Base-by-base conservation (phyloP, 2,329 filamentous ascomycete species). In the Tolypocladium endophyticum region DNA sequence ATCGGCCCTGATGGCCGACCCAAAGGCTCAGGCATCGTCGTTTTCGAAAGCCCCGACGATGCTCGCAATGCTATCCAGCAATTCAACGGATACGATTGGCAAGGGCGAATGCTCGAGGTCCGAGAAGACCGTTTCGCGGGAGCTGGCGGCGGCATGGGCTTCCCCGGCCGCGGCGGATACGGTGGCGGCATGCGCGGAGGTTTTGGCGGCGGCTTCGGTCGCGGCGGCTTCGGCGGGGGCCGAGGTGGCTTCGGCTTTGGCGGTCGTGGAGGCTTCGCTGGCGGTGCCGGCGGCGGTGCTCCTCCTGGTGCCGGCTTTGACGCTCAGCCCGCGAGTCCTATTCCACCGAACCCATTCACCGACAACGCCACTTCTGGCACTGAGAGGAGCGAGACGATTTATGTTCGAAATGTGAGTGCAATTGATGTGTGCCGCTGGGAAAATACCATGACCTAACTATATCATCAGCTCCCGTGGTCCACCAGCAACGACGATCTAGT, bases 11-110 rank as follows among this genome's bases (percentile, higher is more conserved):
- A 96, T 69, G 93, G 94, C 64, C 87, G 92, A 64, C 92, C 94
- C 56, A 99, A 97, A 79, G 94, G 94, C 59, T 96, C 94, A 57
- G 94, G 94, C 65, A 96, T 97, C 61, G 94, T 99, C 62, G 92
- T 94, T 50, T 99, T 97, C 72, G 94, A 99, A 73, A 93, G 87
- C 60, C 86, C 92, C 1, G 92, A 97, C 61, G 94, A 99, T 75
- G 93, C 94, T 50, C 90, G 92, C 65, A 96, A 92, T 70, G 94
- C 94, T 28, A 99, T 99, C 65, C 87, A 92, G 70, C 92, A 97
- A 67, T 99, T 97, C 81, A 97, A 97, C 72, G 94, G 94, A 61
- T 97, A 96, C 72, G 94, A 99, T 64, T 99, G 94, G 94, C 93
- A 97, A 74, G 94, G 94, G 14, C 89, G 94, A 61, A 79, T 87